phyloP scores from a whole-genome alignment of 352 stramenopile genomes.

The Globisporangium yorkense region DNA sequence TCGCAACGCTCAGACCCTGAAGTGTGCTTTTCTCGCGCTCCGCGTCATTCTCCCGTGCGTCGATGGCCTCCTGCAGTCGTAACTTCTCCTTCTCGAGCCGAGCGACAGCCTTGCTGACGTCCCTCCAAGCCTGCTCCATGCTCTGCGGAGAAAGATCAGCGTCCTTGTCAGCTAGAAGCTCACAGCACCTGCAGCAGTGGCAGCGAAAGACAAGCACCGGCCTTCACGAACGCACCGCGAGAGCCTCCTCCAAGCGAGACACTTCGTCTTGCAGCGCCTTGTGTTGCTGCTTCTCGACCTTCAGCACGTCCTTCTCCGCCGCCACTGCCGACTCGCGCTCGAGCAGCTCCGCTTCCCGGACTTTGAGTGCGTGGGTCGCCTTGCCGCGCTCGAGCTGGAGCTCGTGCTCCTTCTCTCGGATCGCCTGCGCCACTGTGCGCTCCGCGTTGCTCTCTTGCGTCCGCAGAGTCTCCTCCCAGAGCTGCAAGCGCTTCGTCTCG shows the following conservation, averaged over 20 bases:
- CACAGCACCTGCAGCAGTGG: no score
- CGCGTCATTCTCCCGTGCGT: neutral
- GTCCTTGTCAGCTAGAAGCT: neutral
- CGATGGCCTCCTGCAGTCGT: constrained; percentile 15
- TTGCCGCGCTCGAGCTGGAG: constrained; percentile 40
- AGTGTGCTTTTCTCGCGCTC: constrained; percentile 10
- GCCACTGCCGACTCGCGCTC: constrained; percentile 20
- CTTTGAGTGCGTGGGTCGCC: constrained; percentile 19
- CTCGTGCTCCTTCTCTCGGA: constrained; percentile 42
- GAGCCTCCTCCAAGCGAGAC: constrained; percentile 9
- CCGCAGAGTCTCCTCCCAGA: constrained; percentile 38
- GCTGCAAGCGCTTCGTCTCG: constrained; percentile 40
- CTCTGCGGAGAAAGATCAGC: neutral
- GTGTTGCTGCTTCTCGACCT: constrained; percentile 6
- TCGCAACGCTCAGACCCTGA: constrained; percentile 8
- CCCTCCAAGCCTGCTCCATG: constrained; percentile 6
- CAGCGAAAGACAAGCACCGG: no score
- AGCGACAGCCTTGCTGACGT: neutral
- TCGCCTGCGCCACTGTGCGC: constrained; percentile 26
- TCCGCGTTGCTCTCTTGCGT: constrained; percentile 45
- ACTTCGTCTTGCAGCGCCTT: constrained; percentile 10
- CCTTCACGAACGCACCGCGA: constrained; percentile 2
- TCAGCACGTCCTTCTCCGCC: constrained; percentile 3
- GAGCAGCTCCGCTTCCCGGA: constrained; percentile 24
- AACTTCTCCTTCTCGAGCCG: constrained; percentile 19